phyloP scores from a whole-genome alignment of 116 monocot genomes.

The Zostera marina region DNA sequence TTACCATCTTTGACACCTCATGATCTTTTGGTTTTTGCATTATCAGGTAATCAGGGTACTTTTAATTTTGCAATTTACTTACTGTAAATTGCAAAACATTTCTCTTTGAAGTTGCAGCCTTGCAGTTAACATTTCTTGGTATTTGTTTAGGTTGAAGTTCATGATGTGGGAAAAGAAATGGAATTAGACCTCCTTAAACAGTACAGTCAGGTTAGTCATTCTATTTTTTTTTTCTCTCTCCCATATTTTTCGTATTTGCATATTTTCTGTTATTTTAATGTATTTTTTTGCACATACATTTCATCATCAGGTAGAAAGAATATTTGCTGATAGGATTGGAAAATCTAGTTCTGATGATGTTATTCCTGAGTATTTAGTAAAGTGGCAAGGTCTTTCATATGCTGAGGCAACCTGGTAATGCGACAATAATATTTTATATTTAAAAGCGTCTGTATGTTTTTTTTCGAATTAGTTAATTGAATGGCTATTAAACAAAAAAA shows the following conservation, averaged over 20 bases:
- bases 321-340: conserved; percentile 81
- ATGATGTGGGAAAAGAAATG: conserved; percentile 99
- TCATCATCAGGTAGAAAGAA: conserved; percentile 67
- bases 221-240: conserved; percentile 1
- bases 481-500: neutral
- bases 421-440: neutral
- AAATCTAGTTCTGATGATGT: conserved; percentile 63
- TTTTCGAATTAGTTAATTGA: neutral
- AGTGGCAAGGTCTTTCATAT: conserved; percentile 98
- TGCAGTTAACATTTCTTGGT: neutral
- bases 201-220: conserved; percentile 69
- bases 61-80: neutral
- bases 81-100: too few relatives aligned
- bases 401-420: conserved; percentile 98
- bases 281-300: neutral
- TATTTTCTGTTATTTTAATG: neutral
- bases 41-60: too few relatives aligned
- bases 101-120: neutral
- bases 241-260: neutral
- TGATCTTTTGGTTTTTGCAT: too few relatives aligned
- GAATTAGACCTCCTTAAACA: conserved; percentile 88
- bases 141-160: conserved; percentile 67
- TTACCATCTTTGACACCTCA: too few relatives aligned
- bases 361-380: conserved; percentile 84
- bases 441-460: neutral